Evolutionary conservation across 2,329 filamentous ascomycete species (phyloP).

Genomic region (Bipolaris cookei): DNA sequence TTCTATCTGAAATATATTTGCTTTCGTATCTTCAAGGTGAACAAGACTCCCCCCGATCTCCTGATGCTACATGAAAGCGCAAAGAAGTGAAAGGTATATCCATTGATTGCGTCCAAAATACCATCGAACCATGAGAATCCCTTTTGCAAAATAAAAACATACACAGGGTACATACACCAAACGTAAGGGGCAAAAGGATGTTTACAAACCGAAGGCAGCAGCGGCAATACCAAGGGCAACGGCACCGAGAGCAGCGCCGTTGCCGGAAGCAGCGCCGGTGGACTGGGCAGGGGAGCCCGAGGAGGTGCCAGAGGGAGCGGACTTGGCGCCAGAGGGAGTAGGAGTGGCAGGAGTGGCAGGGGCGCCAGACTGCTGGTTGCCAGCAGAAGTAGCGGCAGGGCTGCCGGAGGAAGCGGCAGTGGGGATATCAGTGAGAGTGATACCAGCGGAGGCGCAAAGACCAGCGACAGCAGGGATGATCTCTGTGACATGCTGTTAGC

Average conservation of each 20-base stretch:
- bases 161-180: neutral
- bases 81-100: too few relatives aligned
- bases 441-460: slow-evolving; percentile 40
- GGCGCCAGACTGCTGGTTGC: neutral
- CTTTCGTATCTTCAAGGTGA: neutral
- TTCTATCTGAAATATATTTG: neutral
- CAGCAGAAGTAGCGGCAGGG: neutral
- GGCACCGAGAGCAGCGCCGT: slow-evolving; percentile 25
- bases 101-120: too few relatives aligned
- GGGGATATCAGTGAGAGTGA: slow-evolving; percentile 32
- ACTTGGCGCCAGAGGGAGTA: slow-evolving; percentile 6
- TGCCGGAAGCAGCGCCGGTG: slow-evolving; percentile 10
- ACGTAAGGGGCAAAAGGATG: neutral
- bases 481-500: slow-evolving; percentile 14
- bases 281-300: slow-evolving; percentile 1
- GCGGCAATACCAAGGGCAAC: too few relatives aligned
- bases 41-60: too few relatives aligned
- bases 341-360: neutral
- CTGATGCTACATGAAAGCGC: too few relatives aligned
- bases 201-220: slow-evolving; percentile 34
- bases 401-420: slow-evolving; percentile 18
- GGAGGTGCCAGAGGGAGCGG: slow-evolving; percentile 10
- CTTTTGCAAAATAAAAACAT: too few relatives aligned
- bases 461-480: slow-evolving; percentile 32
- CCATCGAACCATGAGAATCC: too few relatives aligned